phyloP scores from a whole-genome alignment of 768 basidiomycete genomes.

The Macrolepiota albuminosa region DNA sequence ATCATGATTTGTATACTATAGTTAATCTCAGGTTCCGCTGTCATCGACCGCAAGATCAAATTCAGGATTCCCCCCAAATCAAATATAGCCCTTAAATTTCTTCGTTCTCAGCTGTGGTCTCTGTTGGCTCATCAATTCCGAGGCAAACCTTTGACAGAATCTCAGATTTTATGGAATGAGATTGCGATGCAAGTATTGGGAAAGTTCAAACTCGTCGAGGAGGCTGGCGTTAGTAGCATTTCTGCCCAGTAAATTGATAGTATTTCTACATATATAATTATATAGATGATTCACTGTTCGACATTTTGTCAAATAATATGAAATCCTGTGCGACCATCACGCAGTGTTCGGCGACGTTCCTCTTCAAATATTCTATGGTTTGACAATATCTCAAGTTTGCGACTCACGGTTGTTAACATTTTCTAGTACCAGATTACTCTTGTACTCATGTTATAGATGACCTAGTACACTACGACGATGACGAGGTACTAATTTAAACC shows the following conservation, averaged over 20 bases:
- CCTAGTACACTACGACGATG: no score
- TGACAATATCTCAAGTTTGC: no score
- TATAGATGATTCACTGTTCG: no score
- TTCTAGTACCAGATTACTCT: no score
- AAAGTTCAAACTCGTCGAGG: constrained; percentile 37
- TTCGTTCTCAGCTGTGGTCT: constrained; percentile 58
- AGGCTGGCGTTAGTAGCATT: background rate
- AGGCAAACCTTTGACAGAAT: constrained; percentile 50
- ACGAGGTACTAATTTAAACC: no score
- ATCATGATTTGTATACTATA: constrained; percentile 22
- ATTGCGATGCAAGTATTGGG: constrained; percentile 60
- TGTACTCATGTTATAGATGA: no score
- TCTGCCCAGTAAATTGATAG: background rate
- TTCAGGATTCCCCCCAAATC: constrained; percentile 67
- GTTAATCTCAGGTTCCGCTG: constrained; percentile 66
- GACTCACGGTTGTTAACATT: no score
- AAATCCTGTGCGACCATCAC: no score
- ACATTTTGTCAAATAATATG: no score
- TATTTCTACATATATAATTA: no score
- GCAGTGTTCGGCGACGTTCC: no score
- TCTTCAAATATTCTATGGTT: no score
- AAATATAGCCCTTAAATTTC: constrained; percentile 72
- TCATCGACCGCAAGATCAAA: constrained; percentile 83
- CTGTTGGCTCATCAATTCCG: constrained; percentile 67
- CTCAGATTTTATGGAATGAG: constrained; percentile 70